Evolutionary conservation across 176 grass and related monocot species (phyloP), one percentile per base, ranked within the genome.

Genomic region (Miscanthus lutarioriparius): DNA sequence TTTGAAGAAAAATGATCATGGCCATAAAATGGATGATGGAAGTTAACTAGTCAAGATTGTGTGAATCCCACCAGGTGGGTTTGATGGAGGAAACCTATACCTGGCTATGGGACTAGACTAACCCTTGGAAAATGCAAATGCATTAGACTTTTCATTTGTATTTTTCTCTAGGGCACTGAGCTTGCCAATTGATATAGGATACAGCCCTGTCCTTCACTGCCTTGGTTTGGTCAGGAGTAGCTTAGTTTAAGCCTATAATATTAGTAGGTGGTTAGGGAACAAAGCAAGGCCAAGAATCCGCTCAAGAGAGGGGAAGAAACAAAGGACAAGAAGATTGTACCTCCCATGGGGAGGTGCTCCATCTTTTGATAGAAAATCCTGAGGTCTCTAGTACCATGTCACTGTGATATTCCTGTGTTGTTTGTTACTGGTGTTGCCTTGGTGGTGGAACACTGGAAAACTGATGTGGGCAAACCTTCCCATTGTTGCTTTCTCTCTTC

Each of bases 191-290:
- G 35, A 35, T 67, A 66, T 9, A 0, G 16, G 63, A 49, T 32
- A 49, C 39, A 39, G 6, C 28, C 40, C 22, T 86, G 88, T 78
- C 73, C 56, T 73, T 73, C 20, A 16, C 27, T 61, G 41, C 74
- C 65, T 67, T 64, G 65, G 44, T 83, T 68, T 80, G 12, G 75
- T 75, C 84, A 84, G 83, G 39, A 17, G 38, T 75, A 70, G 37
- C 3, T 20, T 68, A 73, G 45, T 20, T 66, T 40, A 70, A 64
- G 53, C 76, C 39, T 84, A 87, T 59, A 80, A 84, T 76, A 87
- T 80, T 54, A 84, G 68, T 70, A 80, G 76, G 75, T 84, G 76
- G 62, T 76, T 87, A 84, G 85, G 78, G 80, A 83, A 84, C 71
- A 87, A 87, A 56, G 44, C 73, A 87, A 84, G 62, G 75, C 10